Evolutionary conservation across 352 stramenopile species (phyloP).

Genomic region (Phytophthora tentaculata): DNA sequence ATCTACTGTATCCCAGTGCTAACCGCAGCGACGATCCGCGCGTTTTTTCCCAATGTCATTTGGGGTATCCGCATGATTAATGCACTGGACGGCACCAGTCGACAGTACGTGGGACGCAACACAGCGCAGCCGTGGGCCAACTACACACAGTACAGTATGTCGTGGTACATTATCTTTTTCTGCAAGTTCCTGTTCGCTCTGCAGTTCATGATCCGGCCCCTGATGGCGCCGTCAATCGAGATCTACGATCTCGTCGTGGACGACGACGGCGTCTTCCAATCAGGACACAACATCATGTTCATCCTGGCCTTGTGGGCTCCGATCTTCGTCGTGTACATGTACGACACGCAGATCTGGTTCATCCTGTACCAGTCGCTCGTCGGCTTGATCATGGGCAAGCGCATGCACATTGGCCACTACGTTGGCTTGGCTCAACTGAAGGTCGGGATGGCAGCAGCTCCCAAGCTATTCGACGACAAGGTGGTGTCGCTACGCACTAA

Average conservation of each 20-base stretch:
- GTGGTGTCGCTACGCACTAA: constrained; percentile 60
- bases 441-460: constrained; percentile 59
- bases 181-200: constrained; percentile 84
- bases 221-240: constrained; percentile 78
- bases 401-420: constrained; percentile 82
- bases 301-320: constrained; percentile 79
- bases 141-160: constrained; percentile 68
- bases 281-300: constrained; percentile 83
- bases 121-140: constrained; percentile 69
- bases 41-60: constrained; percentile 55
- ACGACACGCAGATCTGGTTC: constrained; percentile 90
- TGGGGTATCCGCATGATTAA: constrained; percentile 73
- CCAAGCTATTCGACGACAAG: constrained; percentile 74
- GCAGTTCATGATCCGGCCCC: constrained; percentile 85
- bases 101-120: constrained; percentile 80
- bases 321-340: constrained; percentile 87
- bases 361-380: constrained; percentile 83
- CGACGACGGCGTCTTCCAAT: constrained; percentile 64
- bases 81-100: constrained; percentile 68
- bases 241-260: constrained; percentile 70
- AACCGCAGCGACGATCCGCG: constrained; percentile 50
- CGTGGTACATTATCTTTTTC: constrained; percentile 76
- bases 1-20: constrained; percentile 74
- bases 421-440: constrained; percentile 71
- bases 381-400: constrained; percentile 75